Conservation (phyloP, 2,329 filamentous ascomycete species). For the Magnaporthiopsis poae region DNA sequence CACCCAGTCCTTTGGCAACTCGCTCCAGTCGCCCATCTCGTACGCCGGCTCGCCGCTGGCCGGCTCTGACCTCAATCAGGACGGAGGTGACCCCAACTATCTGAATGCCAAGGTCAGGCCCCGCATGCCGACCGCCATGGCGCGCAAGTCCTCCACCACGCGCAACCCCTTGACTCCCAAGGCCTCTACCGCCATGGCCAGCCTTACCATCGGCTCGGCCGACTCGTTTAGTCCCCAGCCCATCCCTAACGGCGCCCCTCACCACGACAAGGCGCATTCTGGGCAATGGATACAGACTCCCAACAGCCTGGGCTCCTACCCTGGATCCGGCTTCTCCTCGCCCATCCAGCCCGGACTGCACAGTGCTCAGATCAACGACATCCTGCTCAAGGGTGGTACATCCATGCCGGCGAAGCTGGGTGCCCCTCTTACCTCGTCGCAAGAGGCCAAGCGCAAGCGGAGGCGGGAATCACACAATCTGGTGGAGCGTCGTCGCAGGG, state of each 20-base stretch:
- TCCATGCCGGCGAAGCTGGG: slow-evolving; percentile 83
- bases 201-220: slow-evolving; percentile 55
- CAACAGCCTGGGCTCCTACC: slow-evolving; percentile 72
- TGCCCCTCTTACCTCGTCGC: slow-evolving; percentile 50
- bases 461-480: slow-evolving; percentile 91
- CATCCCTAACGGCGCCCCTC: slow-evolving; percentile 57
- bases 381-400: slow-evolving; percentile 76
- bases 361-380: slow-evolving; percentile 73
- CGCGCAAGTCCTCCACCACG: slow-evolving; percentile 63
- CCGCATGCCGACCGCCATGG: slow-evolving; percentile 52
- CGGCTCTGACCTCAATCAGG: slow-evolving; percentile 38
- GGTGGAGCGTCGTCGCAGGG: slow-evolving; percentile 84
- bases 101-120: slow-evolving; percentile 46
- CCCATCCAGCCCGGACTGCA: slow-evolving; percentile 59
- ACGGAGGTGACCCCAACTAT: slow-evolving; percentile 43
- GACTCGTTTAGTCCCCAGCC: slow-evolving; percentile 70
- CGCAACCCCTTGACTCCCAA: slow-evolving; percentile 79
- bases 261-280: slow-evolving; percentile 75
- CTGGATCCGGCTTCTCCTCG: slow-evolving; percentile 81
- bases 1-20: slow-evolving; percentile 44
- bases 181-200: slow-evolving; percentile 60
- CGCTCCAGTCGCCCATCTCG: slow-evolving; percentile 42
- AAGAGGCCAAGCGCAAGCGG: slow-evolving; percentile 86
- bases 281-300: slow-evolving; percentile 84
- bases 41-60: slow-evolving; percentile 42